Base-by-base conservation (phyloP, 805 yeast species). In the Starmerella stigmatis region DNA sequence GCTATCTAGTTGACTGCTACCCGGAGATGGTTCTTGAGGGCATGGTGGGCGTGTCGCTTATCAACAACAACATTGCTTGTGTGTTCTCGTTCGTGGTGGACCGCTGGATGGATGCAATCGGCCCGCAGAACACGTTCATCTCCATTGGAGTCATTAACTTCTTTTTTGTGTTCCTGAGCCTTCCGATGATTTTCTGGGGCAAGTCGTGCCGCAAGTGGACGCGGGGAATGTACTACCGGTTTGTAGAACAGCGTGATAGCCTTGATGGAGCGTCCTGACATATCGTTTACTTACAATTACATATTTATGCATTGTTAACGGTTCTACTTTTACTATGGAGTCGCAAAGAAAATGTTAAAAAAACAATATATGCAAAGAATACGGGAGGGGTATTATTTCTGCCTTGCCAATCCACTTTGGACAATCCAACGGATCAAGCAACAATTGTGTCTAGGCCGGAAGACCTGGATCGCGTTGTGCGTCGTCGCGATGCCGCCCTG, bases 51-150 rank as follows among this genome's bases (percentile, higher is more conserved):
- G 74, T 75, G 15, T 70, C 78, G 32, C 54, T 77, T 21, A 70
- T 76, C 45, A 68, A 82, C 59, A 76, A 76, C 57, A 63, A 49
- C 34, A 46, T 49, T 13, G 53, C 51, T n/a, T 40, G 27, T 26
- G 42, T 75, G 13, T 78, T 78, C 56, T 79, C 74, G 3, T 70
- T 74, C 60, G 73, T 72, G 41, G 78, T 77, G 47, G 81, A 78
- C 22, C 68, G 75, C 15, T 78, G 81, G 77, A 64, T 76, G 28
- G 60, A 55, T 3, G 66, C 71, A 50, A 60, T 67, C 42, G 83
- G 83, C 1, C 63, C 68, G 44, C 75, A 76, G 52, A 71, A 75
- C 53, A 68, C 78, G 15, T 77, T 76, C 49, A 69, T 77, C 40
- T 71, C 75, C 1, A 72, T 77, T 11, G 79, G 75, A 1, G 72